phyloP scores from a whole-genome alignment of 1,139 yeast genomes.

The Geotrichum cucujoidarum region DNA sequence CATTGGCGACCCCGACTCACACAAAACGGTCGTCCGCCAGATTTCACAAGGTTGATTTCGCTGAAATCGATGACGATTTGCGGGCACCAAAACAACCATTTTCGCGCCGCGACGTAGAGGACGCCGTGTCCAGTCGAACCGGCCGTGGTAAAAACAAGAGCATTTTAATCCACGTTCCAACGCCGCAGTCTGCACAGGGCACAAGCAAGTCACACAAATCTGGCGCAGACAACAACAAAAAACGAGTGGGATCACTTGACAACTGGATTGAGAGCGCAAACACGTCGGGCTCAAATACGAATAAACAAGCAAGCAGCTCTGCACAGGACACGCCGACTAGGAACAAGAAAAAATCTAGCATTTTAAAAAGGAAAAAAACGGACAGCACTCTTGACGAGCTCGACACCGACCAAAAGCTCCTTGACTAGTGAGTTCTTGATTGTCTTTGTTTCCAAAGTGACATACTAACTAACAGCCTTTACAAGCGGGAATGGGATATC shows the following conservation, averaged over 20 bases:
- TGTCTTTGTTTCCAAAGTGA: background rate
- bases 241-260: too few relatives aligned
- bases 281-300: too few relatives aligned
- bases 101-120: background rate
- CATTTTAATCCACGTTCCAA: slow-evolving; percentile 3
- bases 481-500: slow-evolving; percentile 24
- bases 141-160: slow-evolving; percentile 4
- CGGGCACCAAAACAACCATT: background rate
- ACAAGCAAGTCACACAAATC: too few relatives aligned
- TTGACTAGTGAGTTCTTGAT: slow-evolving; percentile 5
- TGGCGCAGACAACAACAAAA: too few relatives aligned
- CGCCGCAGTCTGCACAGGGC: slow-evolving; percentile 1
- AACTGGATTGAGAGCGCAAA: too few relatives aligned
- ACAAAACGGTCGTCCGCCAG: background rate
- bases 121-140: background rate
- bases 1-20: background rate
- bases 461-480: slow-evolving; percentile 4
- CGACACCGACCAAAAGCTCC: background rate
- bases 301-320: background rate
- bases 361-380: background rate
- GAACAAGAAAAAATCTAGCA: background rate
- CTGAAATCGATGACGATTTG: slow-evolving; percentile 8
- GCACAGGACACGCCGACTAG: background rate
- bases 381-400: background rate
- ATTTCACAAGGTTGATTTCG: slow-evolving; percentile 3